A percentile compares a stretch with the other conserved stretches of the same genome.
phyloP scores from a whole-genome alignment of 768 basidiomycete genomes.

The Agaricus subrufescens region DNA sequence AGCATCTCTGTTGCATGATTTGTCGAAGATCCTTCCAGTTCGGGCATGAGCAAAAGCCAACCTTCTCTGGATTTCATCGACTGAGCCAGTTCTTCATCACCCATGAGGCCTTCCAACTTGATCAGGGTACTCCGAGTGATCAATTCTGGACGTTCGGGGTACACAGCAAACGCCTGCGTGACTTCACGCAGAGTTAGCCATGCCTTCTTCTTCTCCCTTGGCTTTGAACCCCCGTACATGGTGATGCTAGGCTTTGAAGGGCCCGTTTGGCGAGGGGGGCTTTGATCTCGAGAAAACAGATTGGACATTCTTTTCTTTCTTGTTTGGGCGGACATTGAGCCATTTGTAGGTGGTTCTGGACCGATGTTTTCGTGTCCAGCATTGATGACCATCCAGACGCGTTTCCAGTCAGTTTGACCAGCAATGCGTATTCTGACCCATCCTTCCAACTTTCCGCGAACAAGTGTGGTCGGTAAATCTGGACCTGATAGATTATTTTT shows the following conservation, averaged over 20 bases:
- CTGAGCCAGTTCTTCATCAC: conserved; percentile 67
- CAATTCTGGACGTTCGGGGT: conserved; percentile 91
- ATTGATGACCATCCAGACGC: conserved; percentile 77
- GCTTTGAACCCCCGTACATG: conserved; percentile 60
- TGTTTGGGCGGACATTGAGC: neutral
- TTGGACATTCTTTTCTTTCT: conserved; percentile 63
- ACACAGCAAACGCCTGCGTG: conserved; percentile 89
- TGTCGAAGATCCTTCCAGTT: conserved; percentile 56
- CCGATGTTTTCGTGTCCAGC: conserved; percentile 35
- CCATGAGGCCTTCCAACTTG: conserved; percentile 85
- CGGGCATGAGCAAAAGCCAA: conserved; percentile 91
- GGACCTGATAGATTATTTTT: conserved; percentile 26
- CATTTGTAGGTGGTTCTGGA: conserved; percentile 3
- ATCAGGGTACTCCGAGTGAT: conserved; percentile 87
- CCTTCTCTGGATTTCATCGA: conserved; percentile 69
- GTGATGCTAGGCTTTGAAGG: conserved; percentile 39
- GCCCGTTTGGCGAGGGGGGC: conserved; percentile 19
- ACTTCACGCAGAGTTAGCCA: conserved; percentile 65
- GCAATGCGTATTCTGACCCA: conserved; percentile 88
- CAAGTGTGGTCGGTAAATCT: conserved; percentile 56
- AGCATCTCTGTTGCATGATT: conserved; percentile 76
- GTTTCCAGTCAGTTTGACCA: conserved; percentile 98
- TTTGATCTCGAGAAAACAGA: conserved; percentile 53
- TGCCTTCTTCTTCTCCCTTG: conserved; percentile 70
- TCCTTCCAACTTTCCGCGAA: conserved; percentile 78